A percentile compares a stretch with the other conserved stretches of the same genome.
phyloP scores from a whole-genome alignment of 202 grass and related monocot species.

The Setaria viridis region DNA sequence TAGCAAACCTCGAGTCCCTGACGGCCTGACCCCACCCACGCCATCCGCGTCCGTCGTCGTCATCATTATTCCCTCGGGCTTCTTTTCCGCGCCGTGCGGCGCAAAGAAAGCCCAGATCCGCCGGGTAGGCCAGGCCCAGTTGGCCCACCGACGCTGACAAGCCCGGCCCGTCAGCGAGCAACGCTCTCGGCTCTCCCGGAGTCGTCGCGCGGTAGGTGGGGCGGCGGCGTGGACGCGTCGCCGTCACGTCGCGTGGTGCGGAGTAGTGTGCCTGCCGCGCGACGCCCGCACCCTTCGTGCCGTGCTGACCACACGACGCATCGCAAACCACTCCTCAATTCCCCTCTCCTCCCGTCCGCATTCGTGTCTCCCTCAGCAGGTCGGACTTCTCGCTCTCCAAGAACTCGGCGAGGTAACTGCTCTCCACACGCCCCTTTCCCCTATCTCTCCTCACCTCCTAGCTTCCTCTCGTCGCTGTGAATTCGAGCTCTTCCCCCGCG shows the following conservation, averaged over 20 bases:
- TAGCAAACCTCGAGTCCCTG: too few species aligned
- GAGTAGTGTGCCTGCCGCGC: conserved; percentile 42
- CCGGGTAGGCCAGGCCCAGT: neutral
- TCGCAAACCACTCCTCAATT: neutral
- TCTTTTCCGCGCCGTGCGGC: too few species aligned
- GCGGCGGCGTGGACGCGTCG: conserved; percentile 12
- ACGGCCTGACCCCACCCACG: too few species aligned
- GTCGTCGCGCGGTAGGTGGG: neutral
- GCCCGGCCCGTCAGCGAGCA: neutral
- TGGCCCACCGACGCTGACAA: neutral
- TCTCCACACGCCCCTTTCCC: neutral
- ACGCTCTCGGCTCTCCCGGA: neutral
- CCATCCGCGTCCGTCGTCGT: too few species aligned
- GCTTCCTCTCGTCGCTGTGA: neutral
- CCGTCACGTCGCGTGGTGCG: conserved; percentile 17
- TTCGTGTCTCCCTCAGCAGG: neutral
- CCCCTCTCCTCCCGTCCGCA: neutral
- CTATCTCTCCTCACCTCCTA: neutral
- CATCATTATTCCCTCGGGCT: too few species aligned
- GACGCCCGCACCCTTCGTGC: conserved; percentile 1
- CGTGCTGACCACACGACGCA: conserved; percentile 50
- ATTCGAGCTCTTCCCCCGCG: neutral
- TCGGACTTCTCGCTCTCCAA: neutral
- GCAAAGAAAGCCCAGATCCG: too few species aligned
- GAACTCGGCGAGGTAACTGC: conserved; percentile 42